Evolutionary conservation across 2,329 filamentous ascomycete species (phyloP), one percentile per base, ranked within the genome.

Genomic region (Neofusicoccum ribis): DNA sequence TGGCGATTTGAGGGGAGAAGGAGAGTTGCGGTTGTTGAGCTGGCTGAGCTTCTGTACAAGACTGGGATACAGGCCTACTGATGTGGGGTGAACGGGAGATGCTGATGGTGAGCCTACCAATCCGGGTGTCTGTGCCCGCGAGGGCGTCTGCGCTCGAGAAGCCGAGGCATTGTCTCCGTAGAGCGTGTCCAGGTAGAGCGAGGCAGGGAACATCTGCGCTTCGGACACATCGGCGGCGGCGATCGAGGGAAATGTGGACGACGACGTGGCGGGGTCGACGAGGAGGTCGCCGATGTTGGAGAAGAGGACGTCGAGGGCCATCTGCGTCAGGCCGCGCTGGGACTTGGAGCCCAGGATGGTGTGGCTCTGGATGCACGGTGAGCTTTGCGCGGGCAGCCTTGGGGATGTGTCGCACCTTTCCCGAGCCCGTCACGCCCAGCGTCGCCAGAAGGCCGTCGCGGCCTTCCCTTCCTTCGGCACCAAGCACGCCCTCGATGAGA

Each of bases 401-500:
- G 39, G 39, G 61, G n/a, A 34, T 66, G 64, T 59, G 65, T n/a
- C 61, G 51, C 73, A 96, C 94, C 88, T 99, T 99, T 77, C 95
- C 95, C 58, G 93, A 97, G 12, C 95, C 95, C 7, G 94, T 97
- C 49, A 97, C 93, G 15, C 95, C 95, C 65, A 99, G 79, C 6
- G 95, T 98, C 36, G 95, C 95, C 63, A 99, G 82, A 64, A 98
- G 81, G 9, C 92, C 93, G 84, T 98, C 94, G 69, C 92, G 89
- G 17, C 93, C 92, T 68, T 95, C 90, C 59, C 89, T 86, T 39
- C 89, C 89, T 50, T 86, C 82, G 23, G 86, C 84, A 6, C 89
- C 89, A 47, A 99, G 76, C 3, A 97, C 93, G 20, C 92, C 92
- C 71, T 94, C 89, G 6, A 97, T 85, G 49, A 97, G 82, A 0